Base-by-base conservation (phyloP, 106 monocot genomes). In the Acorus calamus region DNA sequence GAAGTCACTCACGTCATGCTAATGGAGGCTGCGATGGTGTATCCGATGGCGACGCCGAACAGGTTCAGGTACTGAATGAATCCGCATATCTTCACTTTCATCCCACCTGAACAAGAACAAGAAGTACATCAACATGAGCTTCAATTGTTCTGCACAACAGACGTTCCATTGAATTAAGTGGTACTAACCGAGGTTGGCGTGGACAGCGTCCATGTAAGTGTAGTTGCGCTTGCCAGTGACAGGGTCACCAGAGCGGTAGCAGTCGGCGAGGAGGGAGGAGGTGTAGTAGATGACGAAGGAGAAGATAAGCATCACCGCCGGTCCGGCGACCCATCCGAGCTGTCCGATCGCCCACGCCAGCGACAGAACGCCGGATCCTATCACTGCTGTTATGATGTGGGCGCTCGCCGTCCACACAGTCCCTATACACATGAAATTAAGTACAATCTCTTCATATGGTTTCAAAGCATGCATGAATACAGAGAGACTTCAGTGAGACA, bases 281-380 rank as follows among this genome's bases (percentile, higher is more conserved):
- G 89, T 85, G 74, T 89, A 82, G 73, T 72, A 85, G 59, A 67
- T 85, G 45, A 89, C 79, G 13, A 79, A 69, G 65, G 85, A 63
- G 73, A 89, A 89, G 48, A 89, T 71, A 45, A 89, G 12, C 85
- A 89, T 77, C 52, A 79, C 85, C 12, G 66, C 70, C 6, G 89
- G 89, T 42, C 89, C 89, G 0, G 84, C 89, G 12, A 82, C 68
- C 89, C 89, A 89, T 0, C 89, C 89, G 47, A 89, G 85, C 69
- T 89, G 89, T 3, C 69, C 84, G 49, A 85, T 82, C 3, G 89
- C 89, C 89, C 89, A 89, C 0, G 70, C 70, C 9, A 71, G 70
- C 46, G 70, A 71, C 6, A 71, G 54, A 44, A 71, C 70, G 0
- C 70, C 70, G 3, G 70, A 71, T 10, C 70, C 70, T 46, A 71